Evolutionary conservation across 768 basidiomycete species (phyloP).

Genomic region (Trametes maxima): DNA sequence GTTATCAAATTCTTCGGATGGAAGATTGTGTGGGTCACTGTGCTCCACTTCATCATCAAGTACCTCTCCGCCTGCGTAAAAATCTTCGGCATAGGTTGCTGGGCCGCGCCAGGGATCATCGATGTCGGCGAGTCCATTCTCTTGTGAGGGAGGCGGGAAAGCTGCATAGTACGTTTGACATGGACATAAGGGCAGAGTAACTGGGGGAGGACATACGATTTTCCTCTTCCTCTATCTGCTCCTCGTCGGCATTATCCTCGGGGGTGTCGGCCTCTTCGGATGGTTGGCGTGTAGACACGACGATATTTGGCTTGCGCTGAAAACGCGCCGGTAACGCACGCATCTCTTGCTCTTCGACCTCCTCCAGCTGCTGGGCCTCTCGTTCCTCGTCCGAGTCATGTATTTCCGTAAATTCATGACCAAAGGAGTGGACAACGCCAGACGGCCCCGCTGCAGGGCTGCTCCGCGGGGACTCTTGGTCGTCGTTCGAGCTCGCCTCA

Average conservation of each 20-base stretch:
- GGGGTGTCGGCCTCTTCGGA: conserved; percentile 18
- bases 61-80: conserved; percentile 48
- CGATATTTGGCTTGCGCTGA: conserved; percentile 11
- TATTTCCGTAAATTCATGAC: conserved; percentile 8
- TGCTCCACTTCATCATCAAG: background rate
- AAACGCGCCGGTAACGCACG: conserved; percentile 13
- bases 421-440: background rate
- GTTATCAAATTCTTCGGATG: conserved; percentile 20
- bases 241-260: conserved; percentile 39
- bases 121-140: conserved; percentile 33
- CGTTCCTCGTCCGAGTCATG: conserved; percentile 16
- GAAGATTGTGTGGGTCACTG: conserved; percentile 35
- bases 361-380: background rate
- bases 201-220: background rate
- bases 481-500: conserved; percentile 20
- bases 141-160: conserved; percentile 10
- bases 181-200: background rate
- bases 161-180: background rate
- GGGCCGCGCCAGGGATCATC: conserved; percentile 46
- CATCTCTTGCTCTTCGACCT: background rate
- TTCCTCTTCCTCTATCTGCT: conserved; percentile 44
- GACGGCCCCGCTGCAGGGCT: conserved; percentile 8
- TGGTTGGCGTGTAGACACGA: background rate
- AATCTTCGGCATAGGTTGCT: conserved; percentile 44
- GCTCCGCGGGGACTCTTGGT: background rate